phyloP scores from a whole-genome alignment of 75 land plant genomes.

The Picea sitchensis region DNA sequence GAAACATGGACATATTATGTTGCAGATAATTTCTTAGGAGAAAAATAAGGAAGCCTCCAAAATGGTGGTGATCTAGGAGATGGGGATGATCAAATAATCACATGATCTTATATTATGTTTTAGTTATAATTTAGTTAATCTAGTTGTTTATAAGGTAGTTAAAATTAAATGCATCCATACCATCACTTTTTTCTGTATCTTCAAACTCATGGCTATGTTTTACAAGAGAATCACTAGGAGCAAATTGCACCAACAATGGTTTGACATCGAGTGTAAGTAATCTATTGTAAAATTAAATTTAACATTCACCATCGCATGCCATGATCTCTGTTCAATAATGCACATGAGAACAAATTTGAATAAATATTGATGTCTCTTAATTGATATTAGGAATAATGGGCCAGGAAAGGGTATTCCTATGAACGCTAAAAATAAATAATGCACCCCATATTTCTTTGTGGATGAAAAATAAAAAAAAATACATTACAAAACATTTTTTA shows the following conservation, averaged over 20 bases:
- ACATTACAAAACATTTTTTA: too few species aligned
- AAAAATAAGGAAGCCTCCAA: constrained; percentile 89
- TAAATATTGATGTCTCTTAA: background rate
- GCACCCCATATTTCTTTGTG: too few species aligned
- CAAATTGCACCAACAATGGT: constrained; percentile 59
- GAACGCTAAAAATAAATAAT: too few species aligned
- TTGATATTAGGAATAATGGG: too few species aligned
- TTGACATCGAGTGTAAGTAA: background rate
- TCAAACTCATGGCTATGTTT: constrained; percentile 33
- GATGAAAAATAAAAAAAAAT: too few species aligned
- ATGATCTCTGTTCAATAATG: constrained; percentile 38
- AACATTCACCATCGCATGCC: constrained; percentile 77
- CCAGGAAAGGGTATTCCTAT: too few species aligned
- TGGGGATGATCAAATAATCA: constrained; percentile 36
- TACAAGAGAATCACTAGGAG: constrained; percentile 27
- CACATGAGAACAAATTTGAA: background rate
- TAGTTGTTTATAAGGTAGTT: background rate
- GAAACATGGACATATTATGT: constrained; percentile 90
- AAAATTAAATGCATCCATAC: constrained; percentile 19
- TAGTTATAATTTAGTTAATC: background rate
- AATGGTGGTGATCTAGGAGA: constrained; percentile 68
- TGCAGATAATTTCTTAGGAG: constrained; percentile 95
- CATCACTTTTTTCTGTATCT: constrained; percentile 33
- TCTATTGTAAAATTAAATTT: constrained; percentile 84
- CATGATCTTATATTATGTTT: background rate